These are phyloP conservation scores for Paramecium primaurelia DNA, from an alignment of 73 alveolate genomes.

Conservation along the genomic window DNA sequence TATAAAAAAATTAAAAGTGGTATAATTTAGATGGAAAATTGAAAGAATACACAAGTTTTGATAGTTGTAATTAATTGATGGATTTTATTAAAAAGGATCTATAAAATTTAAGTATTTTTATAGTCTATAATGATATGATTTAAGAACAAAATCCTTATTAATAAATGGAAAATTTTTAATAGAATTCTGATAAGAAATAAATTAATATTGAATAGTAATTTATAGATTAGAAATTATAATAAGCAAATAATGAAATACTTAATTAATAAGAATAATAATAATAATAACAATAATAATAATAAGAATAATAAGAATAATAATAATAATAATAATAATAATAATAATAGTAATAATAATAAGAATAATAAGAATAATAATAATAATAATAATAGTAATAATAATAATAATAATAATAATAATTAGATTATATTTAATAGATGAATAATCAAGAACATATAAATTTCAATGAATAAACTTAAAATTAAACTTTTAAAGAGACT, in stretches of 20 bases:
- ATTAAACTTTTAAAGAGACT: neutral
- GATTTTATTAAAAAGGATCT: neutral
- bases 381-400: too few relatives aligned
- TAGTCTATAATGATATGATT: neutral
- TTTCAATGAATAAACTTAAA: neutral
- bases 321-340: too few relatives aligned
- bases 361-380: too few relatives aligned
- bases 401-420: too few relatives aligned
- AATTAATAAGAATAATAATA: neutral
- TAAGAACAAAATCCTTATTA: neutral
- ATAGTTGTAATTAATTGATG: neutral
- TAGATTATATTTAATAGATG: neutral
- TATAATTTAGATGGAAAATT: neutral
- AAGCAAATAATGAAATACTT: neutral
- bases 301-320: too few relatives aligned
- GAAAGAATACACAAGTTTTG: neutral
- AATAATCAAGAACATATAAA: neutral
- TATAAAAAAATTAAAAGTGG: neutral
- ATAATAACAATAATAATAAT: too few relatives aligned
- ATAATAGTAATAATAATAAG: too few relatives aligned
- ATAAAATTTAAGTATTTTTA: neutral
- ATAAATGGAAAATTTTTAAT: neutral
- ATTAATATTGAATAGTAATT: neutral
- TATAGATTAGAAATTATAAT: neutral
- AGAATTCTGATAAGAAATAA: too few relatives aligned